These are phyloP conservation scores for Skeletonema costatum DNA, from an alignment of 108 stramenopile genomes.

Conservation along the genomic window DNA sequence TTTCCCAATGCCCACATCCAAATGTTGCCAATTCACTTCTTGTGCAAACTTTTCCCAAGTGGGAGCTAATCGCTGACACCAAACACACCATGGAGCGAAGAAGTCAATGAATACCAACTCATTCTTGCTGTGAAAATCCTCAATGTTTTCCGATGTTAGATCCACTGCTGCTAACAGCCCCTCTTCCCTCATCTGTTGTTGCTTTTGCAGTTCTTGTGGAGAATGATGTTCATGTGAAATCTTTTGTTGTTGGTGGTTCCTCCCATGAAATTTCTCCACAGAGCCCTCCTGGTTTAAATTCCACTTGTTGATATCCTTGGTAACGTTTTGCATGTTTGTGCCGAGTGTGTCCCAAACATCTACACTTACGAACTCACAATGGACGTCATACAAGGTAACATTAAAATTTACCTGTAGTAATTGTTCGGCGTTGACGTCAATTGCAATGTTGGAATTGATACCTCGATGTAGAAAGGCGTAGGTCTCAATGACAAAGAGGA, in stretches of 20 bases:
- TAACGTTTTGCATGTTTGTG: conserved; percentile 95
- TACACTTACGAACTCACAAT: conserved; percentile 91
- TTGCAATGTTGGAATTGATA: conserved; percentile 78
- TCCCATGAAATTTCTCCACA: conserved; percentile 85
- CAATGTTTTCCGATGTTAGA: conserved; percentile 58
- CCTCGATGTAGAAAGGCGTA: conserved; percentile 83
- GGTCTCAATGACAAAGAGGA: conserved; percentile 94
- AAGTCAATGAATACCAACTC: conserved; percentile 90
- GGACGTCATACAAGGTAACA: conserved; percentile 88
- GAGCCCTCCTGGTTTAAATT: conserved; percentile 84
- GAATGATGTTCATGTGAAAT: conserved; percentile 87
- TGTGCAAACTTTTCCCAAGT: conserved; percentile 96
- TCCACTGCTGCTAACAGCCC: conserved; percentile 77
- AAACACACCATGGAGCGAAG: conserved; percentile 92
- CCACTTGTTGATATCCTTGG: conserved; percentile 99
- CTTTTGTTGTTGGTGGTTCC: conserved; percentile 91
- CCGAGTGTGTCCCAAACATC: conserved; percentile 94
- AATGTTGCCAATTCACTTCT: conserved; percentile 60
- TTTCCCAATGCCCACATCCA: conserved; percentile 87
- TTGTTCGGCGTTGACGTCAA: conserved; percentile 90
- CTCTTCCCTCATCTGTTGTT: conserved; percentile 83
- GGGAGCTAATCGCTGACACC: conserved; percentile 97
- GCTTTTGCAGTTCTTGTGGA: conserved; percentile 30
- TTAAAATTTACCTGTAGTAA: conserved; percentile 93
- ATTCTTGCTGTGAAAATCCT: conserved; percentile 59